Evolutionary conservation across 2,329 filamentous ascomycete species (phyloP), one percentile per base, ranked within the genome.

Genomic region (Exophiala phaeomuriformis): DNA sequence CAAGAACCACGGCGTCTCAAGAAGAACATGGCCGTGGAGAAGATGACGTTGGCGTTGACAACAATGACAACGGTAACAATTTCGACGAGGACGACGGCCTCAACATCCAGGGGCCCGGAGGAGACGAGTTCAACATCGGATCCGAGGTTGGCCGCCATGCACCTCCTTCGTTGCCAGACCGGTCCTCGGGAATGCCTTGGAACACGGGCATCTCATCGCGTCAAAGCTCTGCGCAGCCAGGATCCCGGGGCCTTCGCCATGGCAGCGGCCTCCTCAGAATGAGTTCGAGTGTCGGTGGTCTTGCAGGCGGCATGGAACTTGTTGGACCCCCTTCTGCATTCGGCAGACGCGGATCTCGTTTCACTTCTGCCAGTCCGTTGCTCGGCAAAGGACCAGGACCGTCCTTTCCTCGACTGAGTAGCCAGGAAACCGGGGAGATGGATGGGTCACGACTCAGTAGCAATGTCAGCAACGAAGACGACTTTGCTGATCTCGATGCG

Each of bases 181-280:
- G 79, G 30, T 80, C 80, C 28, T 80, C 78, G 3, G 71, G 77
- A n/a, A 82, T 86, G 76, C 84, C 84, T 7, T 87, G 84, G 84
- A 86, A 86, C 59, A 19, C 19, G 19, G 19, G 19, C 19, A 70
- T 78, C 42, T 79, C 5, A 49, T 82, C 80, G 42, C 74, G 71
- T 29, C 69, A 73, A 28, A 75, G 70, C 8, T 70, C 67, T 35
- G 61, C 64, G 28, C 66, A 65, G 31, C 66, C 68, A 9, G 55
- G 67, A 32, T 66, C 68, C 42, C 72, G 69, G 51, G 60, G 67
- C 19, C 19, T 19, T 19, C 19, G 19, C 19, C 19, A 19, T 19
- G 19, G 19, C 1, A 30, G 53, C 31, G 31, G 36, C 36, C 36
- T 52, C 33, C 66, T 68, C 41, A 71, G 67, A 5, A 61, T 70